phyloP scores from a whole-genome alignment of 495 filamentous ascomycete genomes.

The Poronia punctata region DNA sequence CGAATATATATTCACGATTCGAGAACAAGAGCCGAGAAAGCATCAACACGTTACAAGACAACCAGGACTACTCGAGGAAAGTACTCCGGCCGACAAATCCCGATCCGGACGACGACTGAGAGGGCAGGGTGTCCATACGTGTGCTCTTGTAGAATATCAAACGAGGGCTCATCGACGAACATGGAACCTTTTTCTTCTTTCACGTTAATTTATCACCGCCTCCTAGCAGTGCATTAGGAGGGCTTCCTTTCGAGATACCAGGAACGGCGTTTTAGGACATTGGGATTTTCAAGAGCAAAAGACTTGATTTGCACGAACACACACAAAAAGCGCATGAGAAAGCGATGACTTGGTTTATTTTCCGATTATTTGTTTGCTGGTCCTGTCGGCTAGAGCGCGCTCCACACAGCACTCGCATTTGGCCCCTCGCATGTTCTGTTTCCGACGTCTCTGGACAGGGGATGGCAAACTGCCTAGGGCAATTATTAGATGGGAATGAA shows the following conservation, averaged over 20 bases:
- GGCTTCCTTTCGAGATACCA: constrained; percentile 33
- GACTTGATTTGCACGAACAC: constrained; percentile 1
- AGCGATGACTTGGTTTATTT: no score
- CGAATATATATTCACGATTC: constrained; percentile 38
- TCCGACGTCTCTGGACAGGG: constrained; percentile 2
- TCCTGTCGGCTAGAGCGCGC: neutral
- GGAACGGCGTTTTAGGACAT: constrained; percentile 31
- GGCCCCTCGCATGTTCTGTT: constrained; percentile 1
- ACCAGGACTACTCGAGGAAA: constrained; percentile 49
- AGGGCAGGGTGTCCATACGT: constrained; percentile 1
- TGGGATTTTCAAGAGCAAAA: constrained; percentile 14
- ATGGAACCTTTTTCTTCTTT: constrained; percentile 15
- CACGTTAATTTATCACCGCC: constrained; percentile 21
- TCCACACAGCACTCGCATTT: neutral
- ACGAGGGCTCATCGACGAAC: neutral
- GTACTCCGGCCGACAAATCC: constrained; percentile 49
- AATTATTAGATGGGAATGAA: constrained; percentile 6
- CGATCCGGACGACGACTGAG: constrained; percentile 33
- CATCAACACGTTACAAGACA: constrained; percentile 47
- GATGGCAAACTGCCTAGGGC: neutral
- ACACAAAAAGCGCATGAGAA: constrained; percentile 5
- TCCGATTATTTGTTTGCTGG: no score
- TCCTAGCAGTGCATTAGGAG: constrained; percentile 33
- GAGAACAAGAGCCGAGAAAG: constrained; percentile 48
- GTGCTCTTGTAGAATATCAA: neutral